Evolutionary conservation across 2,329 filamentous ascomycete genomes (phyloP).

Genomic region (Colletotrichum lupini): DNA sequence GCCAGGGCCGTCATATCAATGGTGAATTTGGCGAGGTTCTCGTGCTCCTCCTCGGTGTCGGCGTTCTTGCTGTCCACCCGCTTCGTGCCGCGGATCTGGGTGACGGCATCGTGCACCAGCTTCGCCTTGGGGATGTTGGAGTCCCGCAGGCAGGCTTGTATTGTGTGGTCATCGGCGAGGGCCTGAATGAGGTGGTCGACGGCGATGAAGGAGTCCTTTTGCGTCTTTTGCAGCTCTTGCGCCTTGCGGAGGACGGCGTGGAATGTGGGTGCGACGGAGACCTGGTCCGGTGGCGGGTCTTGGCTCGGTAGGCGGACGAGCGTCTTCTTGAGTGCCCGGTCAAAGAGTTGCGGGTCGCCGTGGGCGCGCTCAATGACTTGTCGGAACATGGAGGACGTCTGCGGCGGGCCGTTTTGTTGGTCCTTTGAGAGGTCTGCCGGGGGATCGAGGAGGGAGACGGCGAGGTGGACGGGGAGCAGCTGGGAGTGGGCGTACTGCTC

Average conservation of each 20-base stretch:
- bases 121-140: slow-evolving; percentile 93
- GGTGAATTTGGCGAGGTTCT: slow-evolving; percentile 97
- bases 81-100: slow-evolving; percentile 90
- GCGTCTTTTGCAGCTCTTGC: slow-evolving; percentile 92
- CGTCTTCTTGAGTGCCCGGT: slow-evolving; percentile 89
- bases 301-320: slow-evolving; percentile 93
- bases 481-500: slow-evolving; percentile 93
- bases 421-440: slow-evolving; percentile 82
- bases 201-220: slow-evolving; percentile 95
- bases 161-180: slow-evolving; percentile 79
- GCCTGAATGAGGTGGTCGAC: slow-evolving; percentile 94
- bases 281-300: slow-evolving; percentile 91
- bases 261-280: slow-evolving; percentile 85
- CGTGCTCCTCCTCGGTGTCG: slow-evolving; percentile 90
- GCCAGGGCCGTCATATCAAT: slow-evolving; percentile 98
- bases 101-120: slow-evolving; percentile 88
- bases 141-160: slow-evolving; percentile 82
- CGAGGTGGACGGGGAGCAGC: slow-evolving; percentile 89
- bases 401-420: slow-evolving; percentile 80
- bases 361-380: slow-evolving; percentile 95
- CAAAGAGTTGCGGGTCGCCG: slow-evolving; percentile 90
- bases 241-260: slow-evolving; percentile 85
- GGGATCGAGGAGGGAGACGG: slow-evolving; percentile 82
- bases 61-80: slow-evolving; percentile 96
- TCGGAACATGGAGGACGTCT: slow-evolving; percentile 82